Evolutionary conservation across 1,284 basidiomycete genomes (phyloP), one percentile per base, ranked within the genome.

Genomic region (Sanghuangporus baumii): DNA sequence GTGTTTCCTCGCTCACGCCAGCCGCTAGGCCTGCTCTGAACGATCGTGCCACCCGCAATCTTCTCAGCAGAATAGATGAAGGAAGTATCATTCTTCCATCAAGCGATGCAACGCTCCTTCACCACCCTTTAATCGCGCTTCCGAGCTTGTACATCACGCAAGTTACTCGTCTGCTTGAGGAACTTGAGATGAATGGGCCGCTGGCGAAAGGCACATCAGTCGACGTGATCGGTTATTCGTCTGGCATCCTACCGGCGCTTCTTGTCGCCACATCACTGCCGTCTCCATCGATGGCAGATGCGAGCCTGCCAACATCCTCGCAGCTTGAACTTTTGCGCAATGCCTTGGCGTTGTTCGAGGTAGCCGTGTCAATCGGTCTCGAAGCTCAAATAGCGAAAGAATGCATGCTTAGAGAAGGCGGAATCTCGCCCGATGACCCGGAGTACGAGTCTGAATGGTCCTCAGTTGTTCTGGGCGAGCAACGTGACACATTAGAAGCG

Each of bases 181-280:
- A 43, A 31, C 37, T 65, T 7, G 60, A 62, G 57, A 43, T 34
- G 26, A 50, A 41, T 6, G 38, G 23, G 18, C 31, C 37, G 23
- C 2, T 60, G 31, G 26, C 31, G 6, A 34, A 38, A 23, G 41
- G 23, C 16, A 11, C 47, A 16, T 20, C 43, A 40, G 37, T 55
- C 11, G 52, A 47, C n/a, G 58, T 65, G 9, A 52, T 65, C 16
- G 64, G 64, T 3, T 65, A 65, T 47, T 65, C 64, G 20, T 62
- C 64, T 18, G 64, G 64, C 20, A 38, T 65, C 16, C 52, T 65
- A 8, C 60, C 64, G 3, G 64, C 64, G 23, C 52, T 65, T 31
- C 61, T 65, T 26, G 57, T 65, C 26, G 64, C 64, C 2, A 65
- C 60, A 3, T 65, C 64, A 6, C 40, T 57, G 38, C 59, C 63